phyloP scores from a whole-genome alignment of 106 monocot genomes.

The Allium fistulosum region DNA sequence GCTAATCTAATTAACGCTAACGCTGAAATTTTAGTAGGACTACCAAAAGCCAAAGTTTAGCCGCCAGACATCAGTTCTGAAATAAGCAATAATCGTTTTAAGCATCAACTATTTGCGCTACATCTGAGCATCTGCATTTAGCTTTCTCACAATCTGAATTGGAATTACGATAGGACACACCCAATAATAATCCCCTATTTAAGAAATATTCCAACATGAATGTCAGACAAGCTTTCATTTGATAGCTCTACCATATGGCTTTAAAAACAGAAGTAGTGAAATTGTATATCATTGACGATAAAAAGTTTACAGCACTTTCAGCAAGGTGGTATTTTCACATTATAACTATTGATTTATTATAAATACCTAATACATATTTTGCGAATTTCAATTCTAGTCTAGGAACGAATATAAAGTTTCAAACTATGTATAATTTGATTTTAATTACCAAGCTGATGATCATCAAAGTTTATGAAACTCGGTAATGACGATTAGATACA shows the following conservation, averaged over 20 bases:
- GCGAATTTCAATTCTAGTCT: slow-evolving; percentile 1
- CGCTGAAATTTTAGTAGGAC: slow-evolving; percentile 14
- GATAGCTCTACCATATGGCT: slow-evolving; percentile 29
- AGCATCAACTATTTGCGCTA: slow-evolving; percentile 48
- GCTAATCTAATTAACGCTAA: no score
- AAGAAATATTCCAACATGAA: slow-evolving; percentile 78
- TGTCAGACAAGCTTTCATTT: slow-evolving; percentile 54
- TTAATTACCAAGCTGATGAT: no score
- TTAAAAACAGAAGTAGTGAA: slow-evolving; percentile 20
- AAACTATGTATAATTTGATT: no score
- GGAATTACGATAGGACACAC: slow-evolving; percentile 67
- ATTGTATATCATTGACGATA: slow-evolving; percentile 8
- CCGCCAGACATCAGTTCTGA: slow-evolving; percentile 41
- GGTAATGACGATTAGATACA: no score
- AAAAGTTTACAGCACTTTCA: slow-evolving; percentile 6
- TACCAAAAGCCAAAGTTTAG: slow-evolving; percentile 29
- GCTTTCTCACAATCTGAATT: slow-evolving; percentile 74
- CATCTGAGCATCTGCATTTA: slow-evolving; percentile 55
- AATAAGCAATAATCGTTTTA: slow-evolving; percentile 34
- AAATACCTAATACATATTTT: neutral
- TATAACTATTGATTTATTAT: neutral
- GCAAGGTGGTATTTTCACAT: neutral
- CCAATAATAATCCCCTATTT: slow-evolving; percentile 94
- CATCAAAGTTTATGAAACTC: no score
- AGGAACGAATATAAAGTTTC: no score